Evolutionary conservation across 2,329 filamentous ascomycete species (phyloP).

Genomic region (Atkinsonella texensis): DNA sequence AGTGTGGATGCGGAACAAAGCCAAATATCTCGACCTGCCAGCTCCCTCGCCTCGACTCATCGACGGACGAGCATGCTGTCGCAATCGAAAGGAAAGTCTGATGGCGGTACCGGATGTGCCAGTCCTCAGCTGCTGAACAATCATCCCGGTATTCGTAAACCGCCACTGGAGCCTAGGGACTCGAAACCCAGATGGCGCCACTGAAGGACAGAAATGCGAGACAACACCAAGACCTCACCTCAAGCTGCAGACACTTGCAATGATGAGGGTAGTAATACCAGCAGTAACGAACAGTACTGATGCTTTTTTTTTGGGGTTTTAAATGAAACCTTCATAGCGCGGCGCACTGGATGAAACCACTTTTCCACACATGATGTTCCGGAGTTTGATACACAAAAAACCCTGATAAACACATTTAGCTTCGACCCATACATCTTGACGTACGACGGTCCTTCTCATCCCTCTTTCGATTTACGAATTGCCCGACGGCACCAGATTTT

Average conservation of each 20-base stretch:
- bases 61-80: constrained; percentile 44
- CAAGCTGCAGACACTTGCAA: background rate
- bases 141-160: constrained; percentile 30
- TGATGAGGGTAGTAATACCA: background rate
- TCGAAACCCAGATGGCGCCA: constrained; percentile 39
- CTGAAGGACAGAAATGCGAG: constrained; percentile 6
- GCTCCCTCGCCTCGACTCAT: constrained; percentile 38
- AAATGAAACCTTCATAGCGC: constrained; percentile 8
- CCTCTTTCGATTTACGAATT: background rate
- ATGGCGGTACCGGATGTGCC: constrained; percentile 30
- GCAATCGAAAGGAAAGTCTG: constrained; percentile 25
- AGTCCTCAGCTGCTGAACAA: constrained; percentile 37
- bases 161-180: constrained; percentile 26
- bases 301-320: background rate
- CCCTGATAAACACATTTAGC: background rate
- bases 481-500: background rate
- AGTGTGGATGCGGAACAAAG: constrained; percentile 18
- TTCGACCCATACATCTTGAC: background rate
- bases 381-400: background rate
- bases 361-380: background rate
- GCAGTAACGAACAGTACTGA: background rate
- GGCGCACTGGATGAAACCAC: constrained; percentile 10
- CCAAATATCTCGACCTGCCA: constrained; percentile 36
- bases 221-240: background rate
- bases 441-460: background rate